These are phyloP conservation scores for Aspergillus piperis DNA, from an alignment of 2,329 filamentous ascomycete genomes.

Conservation along the genomic window DNA sequence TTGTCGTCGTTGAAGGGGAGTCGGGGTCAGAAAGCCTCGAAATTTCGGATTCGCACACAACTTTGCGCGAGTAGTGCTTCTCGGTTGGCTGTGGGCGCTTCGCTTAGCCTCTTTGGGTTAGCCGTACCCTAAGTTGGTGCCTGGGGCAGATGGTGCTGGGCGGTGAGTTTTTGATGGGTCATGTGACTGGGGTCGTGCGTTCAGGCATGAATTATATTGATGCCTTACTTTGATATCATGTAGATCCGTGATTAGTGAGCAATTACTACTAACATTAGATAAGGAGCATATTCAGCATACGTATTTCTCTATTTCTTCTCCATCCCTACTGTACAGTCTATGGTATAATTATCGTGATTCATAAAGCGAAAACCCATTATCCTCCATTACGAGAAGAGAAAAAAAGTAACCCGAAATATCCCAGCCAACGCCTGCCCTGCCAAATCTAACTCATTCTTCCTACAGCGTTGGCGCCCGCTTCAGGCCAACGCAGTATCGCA, in stretches of 20 bases:
- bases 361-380: constrained; percentile 16
- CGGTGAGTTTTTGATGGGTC: too few relatives aligned
- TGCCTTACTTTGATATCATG: background rate
- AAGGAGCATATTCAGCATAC: too few relatives aligned
- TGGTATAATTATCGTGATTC: constrained; percentile 27
- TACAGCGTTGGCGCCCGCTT: constrained; percentile 44
- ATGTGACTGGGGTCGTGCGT: background rate
- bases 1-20: constrained; percentile 43
- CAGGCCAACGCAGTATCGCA: constrained; percentile 67
- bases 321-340: constrained; percentile 24
- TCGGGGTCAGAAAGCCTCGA: constrained; percentile 36
- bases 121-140: constrained; percentile 39
- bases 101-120: constrained; percentile 46
- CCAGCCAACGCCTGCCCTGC: constrained; percentile 7
- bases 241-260: too few relatives aligned
- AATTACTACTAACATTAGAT: too few relatives aligned
- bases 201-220: background rate
- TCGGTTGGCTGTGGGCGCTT: constrained; percentile 41
- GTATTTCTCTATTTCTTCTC: background rate
- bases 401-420: constrained; percentile 18
- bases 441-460: background rate
- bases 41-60: constrained; percentile 41
- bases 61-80: constrained; percentile 29
- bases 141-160: constrained; percentile 11
- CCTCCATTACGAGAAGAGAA: constrained; percentile 10